A percentile compares a stretch with the other conserved stretches of the same genome.
Conservation (phyloP, 2,329 filamentous ascomycete species). For the Coniochaeta sp. region DNA sequence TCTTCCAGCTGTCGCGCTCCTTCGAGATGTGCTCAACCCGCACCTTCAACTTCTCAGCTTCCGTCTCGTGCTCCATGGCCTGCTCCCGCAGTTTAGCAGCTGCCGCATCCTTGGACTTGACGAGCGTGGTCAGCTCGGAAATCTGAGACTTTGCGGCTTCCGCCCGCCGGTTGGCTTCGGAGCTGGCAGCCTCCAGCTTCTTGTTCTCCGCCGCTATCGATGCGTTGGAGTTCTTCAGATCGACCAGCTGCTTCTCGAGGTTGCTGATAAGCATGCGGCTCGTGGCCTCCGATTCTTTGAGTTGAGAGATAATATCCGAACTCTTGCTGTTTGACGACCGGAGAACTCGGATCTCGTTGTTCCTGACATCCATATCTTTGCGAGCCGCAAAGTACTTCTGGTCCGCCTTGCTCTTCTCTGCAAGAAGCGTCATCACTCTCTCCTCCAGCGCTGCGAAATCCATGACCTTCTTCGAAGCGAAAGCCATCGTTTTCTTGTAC, state of each 20-base stretch:
- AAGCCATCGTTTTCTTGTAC: conserved; percentile 79
- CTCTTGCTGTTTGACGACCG: conserved; percentile 82
- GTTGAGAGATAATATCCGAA: conserved; percentile 84
- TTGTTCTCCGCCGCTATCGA: conserved; percentile 66
- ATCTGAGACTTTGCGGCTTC: conserved; percentile 73
- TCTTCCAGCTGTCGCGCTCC: conserved; percentile 79
- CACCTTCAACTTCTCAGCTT: conserved; percentile 73
- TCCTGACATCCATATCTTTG: conserved; percentile 83
- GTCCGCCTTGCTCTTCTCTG: conserved; percentile 93
- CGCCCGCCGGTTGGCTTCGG: conserved; percentile 61
- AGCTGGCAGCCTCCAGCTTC: conserved; percentile 62
- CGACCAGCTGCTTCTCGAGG: conserved; percentile 83
- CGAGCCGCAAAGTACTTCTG: conserved; percentile 97
- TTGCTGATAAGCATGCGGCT: conserved; percentile 71
- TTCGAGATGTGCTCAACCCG: conserved; percentile 73
- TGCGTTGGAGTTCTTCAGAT: conserved; percentile 73
- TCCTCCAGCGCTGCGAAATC: conserved; percentile 74
- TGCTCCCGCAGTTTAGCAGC: conserved; percentile 45
- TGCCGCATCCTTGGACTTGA: conserved; percentile 67
- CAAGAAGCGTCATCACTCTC: conserved; percentile 62
- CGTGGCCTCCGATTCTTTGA: conserved; percentile 83
- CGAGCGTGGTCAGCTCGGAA: conserved; percentile 63
- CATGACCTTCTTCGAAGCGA: conserved; percentile 81
- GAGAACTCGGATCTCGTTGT: conserved; percentile 71
- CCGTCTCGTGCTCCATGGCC: conserved; percentile 58